Conservation (phyloP, 2,329 filamentous ascomycete species). For the Mariannaea elegans region DNA sequence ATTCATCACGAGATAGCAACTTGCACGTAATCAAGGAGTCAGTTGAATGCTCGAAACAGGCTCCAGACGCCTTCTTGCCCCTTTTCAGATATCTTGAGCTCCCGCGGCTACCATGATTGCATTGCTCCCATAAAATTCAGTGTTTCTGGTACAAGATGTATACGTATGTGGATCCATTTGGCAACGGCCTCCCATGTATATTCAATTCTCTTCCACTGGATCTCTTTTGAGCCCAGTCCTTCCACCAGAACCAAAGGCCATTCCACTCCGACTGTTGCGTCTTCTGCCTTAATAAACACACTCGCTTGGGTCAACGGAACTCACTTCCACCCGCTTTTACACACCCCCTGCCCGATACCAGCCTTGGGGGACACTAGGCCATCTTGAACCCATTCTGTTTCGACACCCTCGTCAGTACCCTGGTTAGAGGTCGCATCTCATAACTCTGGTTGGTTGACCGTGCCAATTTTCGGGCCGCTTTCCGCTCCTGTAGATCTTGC, state of each 20-base stretch:
- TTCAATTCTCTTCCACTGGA: too few species aligned
- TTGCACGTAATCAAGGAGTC: too few species aligned
- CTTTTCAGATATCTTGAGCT: too few species aligned
- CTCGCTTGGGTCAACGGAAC: neutral
- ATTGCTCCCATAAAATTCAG: slow-evolving; percentile 6
- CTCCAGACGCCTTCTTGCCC: slow-evolving; percentile 8
- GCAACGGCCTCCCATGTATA: too few species aligned
- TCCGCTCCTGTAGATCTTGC: slow-evolving; percentile 3
- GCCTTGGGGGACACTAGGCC: neutral
- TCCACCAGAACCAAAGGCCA: too few species aligned
- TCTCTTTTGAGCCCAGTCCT: too few species aligned
- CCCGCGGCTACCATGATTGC: slow-evolving; percentile 3
- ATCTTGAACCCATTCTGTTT: neutral
- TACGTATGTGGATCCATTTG: too few species aligned
- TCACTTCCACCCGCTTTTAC: neutral
- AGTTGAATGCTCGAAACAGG: neutral
- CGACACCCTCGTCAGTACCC: slow-evolving; percentile 8
- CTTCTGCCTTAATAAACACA: neutral
- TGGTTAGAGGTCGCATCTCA: slow-evolving; percentile 18
- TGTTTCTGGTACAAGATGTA: slow-evolving; percentile 19
- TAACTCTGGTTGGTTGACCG: slow-evolving; percentile 20
- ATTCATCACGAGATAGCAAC: too few species aligned
- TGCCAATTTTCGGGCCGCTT: slow-evolving; percentile 25
- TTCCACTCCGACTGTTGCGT: too few species aligned
- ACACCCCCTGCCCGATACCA: neutral